Percentiles rank a stretch among this genome's conserved stretches.
These are phyloP conservation scores for Chrysopogon serrulatus DNA, from an alignment of 176 grass and related monocot genomes.

Conservation along the genomic window DNA sequence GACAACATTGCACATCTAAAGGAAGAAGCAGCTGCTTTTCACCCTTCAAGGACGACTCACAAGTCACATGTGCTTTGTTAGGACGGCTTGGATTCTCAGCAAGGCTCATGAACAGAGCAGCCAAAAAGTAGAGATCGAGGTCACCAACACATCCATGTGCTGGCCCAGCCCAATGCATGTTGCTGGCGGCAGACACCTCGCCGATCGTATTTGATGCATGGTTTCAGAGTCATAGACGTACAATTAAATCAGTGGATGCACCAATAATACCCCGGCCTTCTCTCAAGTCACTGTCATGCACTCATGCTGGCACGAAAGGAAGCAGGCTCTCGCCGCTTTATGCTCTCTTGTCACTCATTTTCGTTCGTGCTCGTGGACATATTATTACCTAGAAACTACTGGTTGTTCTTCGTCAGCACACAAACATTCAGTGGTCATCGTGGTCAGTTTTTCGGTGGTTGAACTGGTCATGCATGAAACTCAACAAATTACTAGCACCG, in stretches of 20 bases:
- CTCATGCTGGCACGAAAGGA: background rate
- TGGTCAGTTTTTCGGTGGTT: background rate
- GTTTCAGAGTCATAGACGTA: background rate
- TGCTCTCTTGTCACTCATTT: background rate
- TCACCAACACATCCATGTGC: background rate
- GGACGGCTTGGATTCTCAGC: background rate
- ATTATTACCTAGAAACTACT: background rate
- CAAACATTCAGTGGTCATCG: background rate
- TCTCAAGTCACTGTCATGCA: conserved; percentile 8
- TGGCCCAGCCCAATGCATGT: background rate
- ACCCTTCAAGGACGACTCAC: background rate
- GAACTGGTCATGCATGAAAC: background rate
- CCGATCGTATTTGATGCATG: background rate
- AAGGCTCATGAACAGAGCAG: background rate
- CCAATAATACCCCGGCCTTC: background rate
- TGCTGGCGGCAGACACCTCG: background rate
- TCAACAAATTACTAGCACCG: background rate
- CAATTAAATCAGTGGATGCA: background rate
- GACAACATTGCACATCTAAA: background rate
- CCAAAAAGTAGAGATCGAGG: background rate
- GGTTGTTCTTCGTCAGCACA: background rate
- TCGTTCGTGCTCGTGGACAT: background rate
- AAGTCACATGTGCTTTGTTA: background rate
- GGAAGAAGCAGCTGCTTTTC: background rate
- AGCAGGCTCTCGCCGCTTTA: background rate